A percentile compares a stretch with the other conserved stretches of the same genome.
Evolutionary conservation across 2,329 filamentous ascomycete genomes (phyloP).

Genomic region (Elsinoe arachidis): DNA sequence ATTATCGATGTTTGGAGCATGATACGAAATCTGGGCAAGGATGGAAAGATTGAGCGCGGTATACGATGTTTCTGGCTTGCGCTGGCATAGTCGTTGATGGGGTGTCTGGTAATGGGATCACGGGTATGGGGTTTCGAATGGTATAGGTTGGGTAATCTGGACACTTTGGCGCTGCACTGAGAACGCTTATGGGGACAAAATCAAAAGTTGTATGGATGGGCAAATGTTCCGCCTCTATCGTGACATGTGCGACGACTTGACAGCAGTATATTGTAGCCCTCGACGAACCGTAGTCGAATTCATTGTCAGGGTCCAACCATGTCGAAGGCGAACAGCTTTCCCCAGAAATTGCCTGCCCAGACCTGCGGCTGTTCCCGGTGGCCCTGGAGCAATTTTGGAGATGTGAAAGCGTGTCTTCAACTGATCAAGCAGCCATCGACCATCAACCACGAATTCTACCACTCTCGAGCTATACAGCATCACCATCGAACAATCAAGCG

Average conservation of each 20-base stretch:
- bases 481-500: background rate
- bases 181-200: background rate
- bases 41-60: background rate
- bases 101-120: conserved; percentile 4
- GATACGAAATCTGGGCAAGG: background rate
- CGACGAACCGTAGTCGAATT: background rate
- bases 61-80: background rate
- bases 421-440: background rate
- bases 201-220: background rate
- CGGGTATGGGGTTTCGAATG: background rate
- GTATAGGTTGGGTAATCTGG: background rate
- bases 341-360: conserved; percentile 5
- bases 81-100: background rate
- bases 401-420: conserved; percentile 11
- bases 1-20: background rate
- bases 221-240: background rate
- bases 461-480: background rate
- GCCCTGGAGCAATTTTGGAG: conserved; percentile 10
- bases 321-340: background rate
- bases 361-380: conserved; percentile 5
- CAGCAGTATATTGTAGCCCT: too few relatives aligned
- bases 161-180: background rate
- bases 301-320: background rate
- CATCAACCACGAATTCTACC: background rate
- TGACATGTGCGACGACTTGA: too few relatives aligned